Evolutionary conservation across 208 protist genomes (phyloP).

Genomic region (Leishmania major): DNA sequence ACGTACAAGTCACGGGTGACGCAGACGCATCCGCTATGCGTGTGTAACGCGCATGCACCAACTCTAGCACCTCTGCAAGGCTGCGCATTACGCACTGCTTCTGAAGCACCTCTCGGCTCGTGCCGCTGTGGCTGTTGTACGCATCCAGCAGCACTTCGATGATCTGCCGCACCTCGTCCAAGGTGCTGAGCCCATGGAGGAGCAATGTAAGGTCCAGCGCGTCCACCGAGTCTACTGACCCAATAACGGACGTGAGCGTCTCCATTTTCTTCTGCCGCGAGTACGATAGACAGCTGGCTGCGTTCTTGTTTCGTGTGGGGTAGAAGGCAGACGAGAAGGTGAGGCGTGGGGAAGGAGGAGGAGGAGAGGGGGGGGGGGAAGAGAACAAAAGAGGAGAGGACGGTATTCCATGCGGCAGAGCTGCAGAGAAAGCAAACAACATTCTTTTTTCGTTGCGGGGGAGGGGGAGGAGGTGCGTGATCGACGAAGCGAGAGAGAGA

Average conservation of each 20-base stretch:
- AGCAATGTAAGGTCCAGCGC: conserved; percentile 24
- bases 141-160: conserved; percentile 50
- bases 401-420: not conserved
- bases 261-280: conserved; percentile 16
- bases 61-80: conserved; percentile 31
- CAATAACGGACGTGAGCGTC: conserved; percentile 9
- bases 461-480: not conserved
- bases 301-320: not conserved
- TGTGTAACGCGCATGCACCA: conserved; percentile 1
- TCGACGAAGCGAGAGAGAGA: not conserved
- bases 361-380: not conserved
- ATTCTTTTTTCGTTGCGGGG: not conserved
- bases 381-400: not conserved
- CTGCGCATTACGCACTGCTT: conserved; percentile 38
- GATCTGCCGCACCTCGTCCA: conserved; percentile 29
- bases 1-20: not conserved
- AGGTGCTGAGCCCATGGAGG: conserved; percentile 6
- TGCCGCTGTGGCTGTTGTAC: conserved; percentile 34
- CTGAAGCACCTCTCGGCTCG: conserved; percentile 13
- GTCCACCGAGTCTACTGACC: conserved; percentile 6
- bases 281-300: not conserved
- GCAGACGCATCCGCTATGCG: not conserved
- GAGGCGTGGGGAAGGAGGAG: not conserved
- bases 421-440: not conserved
- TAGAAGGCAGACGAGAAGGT: not conserved